Conservation (phyloP, 2,329 filamentous ascomycete genomes). For the Curvularia sp. region DNA sequence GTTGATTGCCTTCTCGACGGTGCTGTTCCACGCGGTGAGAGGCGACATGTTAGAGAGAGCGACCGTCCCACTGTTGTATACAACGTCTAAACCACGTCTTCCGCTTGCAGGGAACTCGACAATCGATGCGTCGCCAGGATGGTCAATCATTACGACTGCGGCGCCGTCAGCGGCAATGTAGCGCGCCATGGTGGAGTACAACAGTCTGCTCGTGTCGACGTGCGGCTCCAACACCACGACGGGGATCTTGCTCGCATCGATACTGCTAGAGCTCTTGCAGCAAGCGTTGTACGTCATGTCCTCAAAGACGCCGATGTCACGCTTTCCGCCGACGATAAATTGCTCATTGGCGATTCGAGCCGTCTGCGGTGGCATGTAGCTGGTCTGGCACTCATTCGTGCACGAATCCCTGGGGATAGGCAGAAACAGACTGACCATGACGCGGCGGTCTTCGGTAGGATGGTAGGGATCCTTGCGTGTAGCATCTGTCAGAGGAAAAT, state of each 20-base stretch:
- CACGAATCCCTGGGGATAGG: slow-evolving; percentile 26
- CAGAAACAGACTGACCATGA: slow-evolving; percentile 36
- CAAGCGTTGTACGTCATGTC: slow-evolving; percentile 29
- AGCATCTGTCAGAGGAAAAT: slow-evolving; percentile 21
- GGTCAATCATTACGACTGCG: slow-evolving; percentile 59
- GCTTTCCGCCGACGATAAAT: slow-evolving; percentile 33
- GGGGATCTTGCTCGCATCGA: slow-evolving; percentile 19
- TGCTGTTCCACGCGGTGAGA: slow-evolving; percentile 27
- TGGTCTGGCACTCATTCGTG: slow-evolving; percentile 16
- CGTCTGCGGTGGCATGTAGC: slow-evolving; percentile 32
- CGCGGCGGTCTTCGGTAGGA: slow-evolving; percentile 13
- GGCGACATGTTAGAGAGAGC: slow-evolving; percentile 25
- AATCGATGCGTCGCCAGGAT: slow-evolving; percentile 56
- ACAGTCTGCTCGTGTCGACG: slow-evolving; percentile 52
- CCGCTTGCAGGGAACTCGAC: slow-evolving; percentile 52
- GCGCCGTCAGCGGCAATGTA: slow-evolving; percentile 58
- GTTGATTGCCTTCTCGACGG: slow-evolving; percentile 19
- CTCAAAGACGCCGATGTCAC: slow-evolving; percentile 29
- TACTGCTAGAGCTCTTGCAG: slow-evolving; percentile 14
- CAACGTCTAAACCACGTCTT: slow-evolving; percentile 7
- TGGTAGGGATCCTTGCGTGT: slow-evolving; percentile 15
- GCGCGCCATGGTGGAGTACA: slow-evolving; percentile 56
- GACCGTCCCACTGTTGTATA: slow-evolving; percentile 36
- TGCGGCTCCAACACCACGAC: slow-evolving; percentile 58
- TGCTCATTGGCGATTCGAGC: slow-evolving; percentile 29